phyloP scores from a whole-genome alignment of 257 asterid species.

The Linaria vulgaris region DNA sequence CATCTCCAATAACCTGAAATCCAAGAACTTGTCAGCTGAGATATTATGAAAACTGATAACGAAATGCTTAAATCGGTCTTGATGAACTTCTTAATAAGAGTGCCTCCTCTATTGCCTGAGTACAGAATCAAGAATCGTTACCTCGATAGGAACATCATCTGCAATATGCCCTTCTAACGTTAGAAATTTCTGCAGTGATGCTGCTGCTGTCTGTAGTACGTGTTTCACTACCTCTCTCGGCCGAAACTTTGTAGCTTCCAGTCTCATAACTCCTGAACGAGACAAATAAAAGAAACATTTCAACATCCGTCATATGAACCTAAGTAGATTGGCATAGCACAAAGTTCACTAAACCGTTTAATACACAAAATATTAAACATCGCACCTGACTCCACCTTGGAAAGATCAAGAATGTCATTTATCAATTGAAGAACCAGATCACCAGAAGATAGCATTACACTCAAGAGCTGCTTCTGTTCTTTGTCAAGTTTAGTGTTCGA shows the following conservation, averaged over 20 bases:
- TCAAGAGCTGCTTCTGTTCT: constrained; percentile 66
- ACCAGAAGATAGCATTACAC: constrained; percentile 46
- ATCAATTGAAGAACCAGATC: constrained; percentile 66
- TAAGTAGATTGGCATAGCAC: neutral
- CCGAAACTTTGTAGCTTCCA: constrained; percentile 89
- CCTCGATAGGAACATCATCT: constrained; percentile 92
- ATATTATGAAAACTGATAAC: neutral
- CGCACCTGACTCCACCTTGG: constrained; percentile 69
- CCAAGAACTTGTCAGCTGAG: constrained; percentile 4
- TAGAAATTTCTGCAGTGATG: constrained; percentile 72
- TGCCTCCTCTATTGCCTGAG: neutral
- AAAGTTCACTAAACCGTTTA: too few species aligned
- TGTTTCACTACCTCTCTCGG: constrained; percentile 94
- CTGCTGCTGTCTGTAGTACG: constrained; percentile 90
- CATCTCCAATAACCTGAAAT: constrained; percentile 81
- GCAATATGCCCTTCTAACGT: constrained; percentile 82
- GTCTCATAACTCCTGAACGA: constrained; percentile 79
- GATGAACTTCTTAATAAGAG: neutral
- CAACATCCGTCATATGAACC: neutral
- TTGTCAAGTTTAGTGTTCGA: constrained; percentile 73
- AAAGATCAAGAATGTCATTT: constrained; percentile 89
- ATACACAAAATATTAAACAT: too few species aligned
- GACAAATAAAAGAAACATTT: neutral
- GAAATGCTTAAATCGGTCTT: neutral
- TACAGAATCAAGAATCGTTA: constrained; percentile 23